Percentiles rank a stretch among this genome's conserved stretches.
Conservation (phyloP, 2,329 filamentous ascomycete species). For the Didymella segeticola region DNA sequence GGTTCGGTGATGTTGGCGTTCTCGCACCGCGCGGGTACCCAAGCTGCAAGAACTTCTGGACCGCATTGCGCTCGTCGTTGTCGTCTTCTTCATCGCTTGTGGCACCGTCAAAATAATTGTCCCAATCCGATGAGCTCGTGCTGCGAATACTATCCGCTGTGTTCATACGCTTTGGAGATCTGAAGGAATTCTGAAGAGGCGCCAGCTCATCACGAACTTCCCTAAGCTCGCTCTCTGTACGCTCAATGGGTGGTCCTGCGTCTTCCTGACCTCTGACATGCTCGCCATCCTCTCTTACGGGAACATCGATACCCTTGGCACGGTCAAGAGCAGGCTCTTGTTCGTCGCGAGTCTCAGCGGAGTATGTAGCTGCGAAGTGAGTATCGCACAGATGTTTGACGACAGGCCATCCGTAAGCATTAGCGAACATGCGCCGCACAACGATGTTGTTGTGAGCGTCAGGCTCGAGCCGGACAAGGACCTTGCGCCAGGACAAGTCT, state of each 20-base stretch:
- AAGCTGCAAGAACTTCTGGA: slow-evolving; percentile 47
- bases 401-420: slow-evolving; percentile 97
- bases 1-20: slow-evolving; percentile 21
- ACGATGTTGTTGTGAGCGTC: slow-evolving; percentile 99
- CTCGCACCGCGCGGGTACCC: slow-evolving; percentile 26
- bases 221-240: slow-evolving; percentile 56
- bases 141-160: slow-evolving; percentile 41
- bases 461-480: slow-evolving; percentile 91
- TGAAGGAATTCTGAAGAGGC: slow-evolving; percentile 39
- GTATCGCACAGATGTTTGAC: slow-evolving; percentile 93
- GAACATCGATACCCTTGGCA: slow-evolving; percentile 65
- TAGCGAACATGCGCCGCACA: slow-evolving; percentile 93
- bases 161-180: slow-evolving; percentile 28
- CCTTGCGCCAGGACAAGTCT: slow-evolving; percentile 93
- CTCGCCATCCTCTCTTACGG: slow-evolving; percentile 67
- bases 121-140: slow-evolving; percentile 55
- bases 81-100: slow-evolving; percentile 57
- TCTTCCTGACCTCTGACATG: slow-evolving; percentile 64
- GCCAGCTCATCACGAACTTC: slow-evolving; percentile 55
- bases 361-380: slow-evolving; percentile 81
- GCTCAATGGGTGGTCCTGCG: slow-evolving; percentile 44
- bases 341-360: slow-evolving; percentile 71
- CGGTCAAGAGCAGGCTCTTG: slow-evolving; percentile 72
- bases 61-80: slow-evolving; percentile 47
- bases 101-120: slow-evolving; percentile 57